Evolutionary conservation across 2,329 filamentous ascomycete genomes (phyloP), one percentile per base, ranked within the genome.

Genomic region (Aotearoamyces nothofagi): DNA sequence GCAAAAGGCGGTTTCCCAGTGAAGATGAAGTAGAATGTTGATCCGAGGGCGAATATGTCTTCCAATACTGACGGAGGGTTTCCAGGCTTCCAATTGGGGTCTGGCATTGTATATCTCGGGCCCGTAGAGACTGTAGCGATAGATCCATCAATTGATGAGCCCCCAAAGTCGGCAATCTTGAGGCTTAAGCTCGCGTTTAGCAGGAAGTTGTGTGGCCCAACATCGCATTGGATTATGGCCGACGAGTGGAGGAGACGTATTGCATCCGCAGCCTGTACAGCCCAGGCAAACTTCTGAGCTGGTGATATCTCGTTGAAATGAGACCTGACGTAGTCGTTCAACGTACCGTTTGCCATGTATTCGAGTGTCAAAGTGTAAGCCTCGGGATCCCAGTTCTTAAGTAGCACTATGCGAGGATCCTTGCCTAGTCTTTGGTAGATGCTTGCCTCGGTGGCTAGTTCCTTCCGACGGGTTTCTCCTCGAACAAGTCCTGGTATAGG

Each of bases 141-240:
- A 9, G 40, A 38, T 5, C 44, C 41, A 22, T 39, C 36, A 31
- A 50, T 34, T 13, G 52, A 45, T 5, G 49, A 50, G 24, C 52
- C 50, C 22, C 44, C 39, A 34, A 56, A 55, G 27, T 54, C 52
- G 12, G 47, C 48, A 29, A 58, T 53, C 30, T 45, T 44, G 31
- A 56, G 41, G 33, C 50, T 35, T 11, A 56, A 41, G 27, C 39
- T 24, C 13, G 39, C 36, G 34, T 56, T 49, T 11, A 57, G 35
- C 1, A 57, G 40, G 29, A 56, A 50, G 35, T 58, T 55, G 26
- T 45, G 47, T 3, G 53, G 52, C 35, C 49, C 47, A 17, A 57
- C 40, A 36, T 58, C 52, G 39, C 46, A 53, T 34, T 58, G 55
- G 34, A 57, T 46, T 9, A 56, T 44, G n/a, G 41, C 37, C 33